Base-by-base conservation (phyloP, 441 rosid genomes). In the Croton laevigatus region DNA sequence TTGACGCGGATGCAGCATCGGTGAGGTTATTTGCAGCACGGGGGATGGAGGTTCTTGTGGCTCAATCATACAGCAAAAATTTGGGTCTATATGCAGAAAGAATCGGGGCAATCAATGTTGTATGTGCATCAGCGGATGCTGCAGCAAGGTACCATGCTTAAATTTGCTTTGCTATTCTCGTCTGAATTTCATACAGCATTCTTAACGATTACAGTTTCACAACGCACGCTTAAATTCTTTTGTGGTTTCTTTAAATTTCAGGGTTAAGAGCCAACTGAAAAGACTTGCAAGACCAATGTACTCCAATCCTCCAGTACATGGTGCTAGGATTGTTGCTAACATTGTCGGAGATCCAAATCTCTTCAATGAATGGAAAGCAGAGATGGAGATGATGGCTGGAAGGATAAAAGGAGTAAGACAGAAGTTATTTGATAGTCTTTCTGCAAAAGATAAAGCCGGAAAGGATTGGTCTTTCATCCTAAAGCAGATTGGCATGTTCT, bases 361-460 rank as follows among this genome's bases (percentile, higher is more conserved):
- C 71, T 94, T 91, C 66, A 52, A 71, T 23, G 99, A 92, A 71
- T 94, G 98, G 99, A 94, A 92, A 78, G 87, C 79, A 19, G 98
- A 94, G 88, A 94, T 94, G 99, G 94, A 94, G 73, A 82, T 88
- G 88, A 89, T 94, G 98, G 99, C 97, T 0, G 98, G 99, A 75
- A 92, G 99, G 82, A 92, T 92, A 46, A 92, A 90, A 82, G 82
- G 81, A 5, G 97, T 92, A 75, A 89, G 99, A 75, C 93, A 90
- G 69, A 78, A 85, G 75, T 76, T 94, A 53, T 90, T 78, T 38
- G 91, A 92, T 68, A 85, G 91, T 76, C 93, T 94, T 27, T 77
- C 82, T 14, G 73, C 88, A 54, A 90, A 89, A 80, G 99, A 94
- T 68, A 89, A 83, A 78, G 89, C 93, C 27, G 90, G 97, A 22